Conservation (phyloP, 257 asterid genomes). For the Solanum dulcamara region DNA sequence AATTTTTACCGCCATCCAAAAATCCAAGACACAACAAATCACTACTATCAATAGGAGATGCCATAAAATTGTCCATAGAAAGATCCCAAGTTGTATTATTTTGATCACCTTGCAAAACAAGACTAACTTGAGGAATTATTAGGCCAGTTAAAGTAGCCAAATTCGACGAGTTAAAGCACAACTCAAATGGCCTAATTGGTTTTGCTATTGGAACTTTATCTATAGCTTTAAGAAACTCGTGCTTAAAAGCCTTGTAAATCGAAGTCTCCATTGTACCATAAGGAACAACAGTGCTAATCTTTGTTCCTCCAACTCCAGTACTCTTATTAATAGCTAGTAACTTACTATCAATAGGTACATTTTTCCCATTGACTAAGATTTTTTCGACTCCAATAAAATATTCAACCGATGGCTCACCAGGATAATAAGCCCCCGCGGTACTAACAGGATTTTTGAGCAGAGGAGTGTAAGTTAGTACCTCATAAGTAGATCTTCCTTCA, state of each 20-base stretch:
- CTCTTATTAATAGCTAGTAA: constrained; percentile 6
- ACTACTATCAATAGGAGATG: constrained; percentile 1
- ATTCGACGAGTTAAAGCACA: neutral
- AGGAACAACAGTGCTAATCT: constrained; percentile 21
- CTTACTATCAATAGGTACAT: constrained; percentile 8
- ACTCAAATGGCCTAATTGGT: neutral
- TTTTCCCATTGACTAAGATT: constrained; percentile 14
- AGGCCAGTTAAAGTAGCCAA: neutral
- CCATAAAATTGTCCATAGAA: constrained; percentile 39
- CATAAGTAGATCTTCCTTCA: constrained; percentile 14
- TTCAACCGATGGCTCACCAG: constrained; percentile 27
- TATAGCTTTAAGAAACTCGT: constrained; percentile 13
- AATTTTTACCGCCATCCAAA: constrained; percentile 10
- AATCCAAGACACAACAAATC: constrained; percentile 12
- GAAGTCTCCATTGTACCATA: constrained; percentile 21
- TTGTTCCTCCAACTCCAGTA: constrained; percentile 36
- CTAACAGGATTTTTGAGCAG: constrained; percentile 15
- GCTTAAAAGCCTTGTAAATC: constrained; percentile 24
- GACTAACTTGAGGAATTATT: constrained; percentile 27
- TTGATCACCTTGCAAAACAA: constrained; percentile 9
- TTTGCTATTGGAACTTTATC: neutral
- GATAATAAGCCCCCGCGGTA: constrained; percentile 6
- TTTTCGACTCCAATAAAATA: constrained; percentile 34
- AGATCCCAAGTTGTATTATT: constrained; percentile 31
- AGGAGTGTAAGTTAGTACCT: constrained; percentile 18